Base-by-base conservation (phyloP, 176 grass and related monocot species). In the Stipa capillata region DNA sequence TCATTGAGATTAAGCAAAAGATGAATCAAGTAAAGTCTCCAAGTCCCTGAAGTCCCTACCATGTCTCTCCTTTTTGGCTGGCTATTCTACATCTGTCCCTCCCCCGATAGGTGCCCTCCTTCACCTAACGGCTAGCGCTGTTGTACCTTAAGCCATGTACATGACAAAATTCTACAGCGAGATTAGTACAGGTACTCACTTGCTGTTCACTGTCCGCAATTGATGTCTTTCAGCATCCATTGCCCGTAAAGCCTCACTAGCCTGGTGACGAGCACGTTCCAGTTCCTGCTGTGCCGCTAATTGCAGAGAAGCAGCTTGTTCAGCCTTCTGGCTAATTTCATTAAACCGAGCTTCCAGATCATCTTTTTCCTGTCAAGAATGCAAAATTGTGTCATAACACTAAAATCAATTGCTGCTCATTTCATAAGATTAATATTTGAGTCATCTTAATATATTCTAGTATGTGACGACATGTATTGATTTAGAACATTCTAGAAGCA, bases 181-280 rank as follows among this genome's bases (percentile, higher is more conserved):
- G n/a, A 77, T 34, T 6, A 65, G 35, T 83, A 43, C 34, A 67
- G 45, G 62, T 76, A 76, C 82, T 90, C 79, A 99, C 96, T 95
- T 99, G 85, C 11, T 93, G 79, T 93, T 99, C 49, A 91, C 63
- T 48, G 85, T 73, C 56, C 92, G 87, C 78, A 99, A 72, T 78
- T 95, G 96, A 79, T 95, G 96, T 70, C 90, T 95, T 85, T 99
- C 96, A 81, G 72, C 80, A 89, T 99, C 92, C 74, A 95, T 90
- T 74, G 88, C 86, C 59, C 87, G 79, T 74, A 99, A 95, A 84
- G 92, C 90, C 81, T 95, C 96, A 33, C 79, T 99, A 67, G 92
- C 90, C 62, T 99, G 88, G 47, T 91, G 92, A 83, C 90, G 92
- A 85, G 88, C 84, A 48, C 90, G 87, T 69, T 99, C 96, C 28